Evolutionary conservation across 768 basidiomycete genomes (phyloP).

Genomic region (Mycena leptocephala): DNA sequence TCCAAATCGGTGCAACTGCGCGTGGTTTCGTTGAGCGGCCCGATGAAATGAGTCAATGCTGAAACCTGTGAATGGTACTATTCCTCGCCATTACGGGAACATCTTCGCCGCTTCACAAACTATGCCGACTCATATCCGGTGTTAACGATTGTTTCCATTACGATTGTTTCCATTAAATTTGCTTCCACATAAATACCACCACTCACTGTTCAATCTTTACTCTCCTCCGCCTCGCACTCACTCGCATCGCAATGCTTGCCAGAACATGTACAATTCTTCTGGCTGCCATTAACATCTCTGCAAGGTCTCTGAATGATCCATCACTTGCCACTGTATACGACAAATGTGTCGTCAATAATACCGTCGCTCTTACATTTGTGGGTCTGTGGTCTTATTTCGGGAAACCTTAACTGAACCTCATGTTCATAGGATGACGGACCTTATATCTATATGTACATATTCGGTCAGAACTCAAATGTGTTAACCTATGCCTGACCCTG

Average conservation of each 20-base stretch:
- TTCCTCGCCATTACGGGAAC: not conserved
- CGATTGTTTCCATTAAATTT: not conserved
- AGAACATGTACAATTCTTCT: not conserved
- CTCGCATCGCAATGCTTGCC: not conserved
- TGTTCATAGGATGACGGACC: constrained; percentile 34
- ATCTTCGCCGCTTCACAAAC: not conserved
- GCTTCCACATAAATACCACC: not conserved
- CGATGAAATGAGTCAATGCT: not conserved
- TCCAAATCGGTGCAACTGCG: not conserved
- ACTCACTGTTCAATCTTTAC: not conserved
- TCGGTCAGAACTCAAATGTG: not conserved
- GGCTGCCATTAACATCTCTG: not conserved
- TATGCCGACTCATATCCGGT: constrained; percentile 3
- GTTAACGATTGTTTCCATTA: no score
- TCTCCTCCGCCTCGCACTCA: not conserved
- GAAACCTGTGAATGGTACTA: not conserved
- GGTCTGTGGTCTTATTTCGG: not conserved
- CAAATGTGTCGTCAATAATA: constrained; percentile 15
- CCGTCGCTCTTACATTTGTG: constrained; percentile 36
- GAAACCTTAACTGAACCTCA: not conserved
- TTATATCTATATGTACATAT: constrained; percentile 16
- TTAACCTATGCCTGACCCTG: not conserved
- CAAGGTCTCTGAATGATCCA: not conserved
- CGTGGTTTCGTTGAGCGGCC: not conserved
- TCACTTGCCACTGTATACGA: not conserved